These are phyloP conservation scores for Kwoniella newhampshirensis DNA, from an alignment of 768 basidiomycete genomes.

Conservation along the genomic window DNA sequence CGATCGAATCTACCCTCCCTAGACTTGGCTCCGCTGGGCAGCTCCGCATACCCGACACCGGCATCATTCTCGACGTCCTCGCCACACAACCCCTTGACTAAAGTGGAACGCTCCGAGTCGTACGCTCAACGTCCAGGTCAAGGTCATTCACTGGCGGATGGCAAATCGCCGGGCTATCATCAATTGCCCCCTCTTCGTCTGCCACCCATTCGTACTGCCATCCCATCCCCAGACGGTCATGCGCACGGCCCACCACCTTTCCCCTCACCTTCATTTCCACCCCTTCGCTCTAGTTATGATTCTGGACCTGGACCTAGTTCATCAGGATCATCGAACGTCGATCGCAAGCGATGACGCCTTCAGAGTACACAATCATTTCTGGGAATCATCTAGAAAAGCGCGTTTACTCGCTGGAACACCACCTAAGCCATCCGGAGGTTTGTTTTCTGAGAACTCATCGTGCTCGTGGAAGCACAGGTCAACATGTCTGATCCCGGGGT, in stretches of 20 bases:
- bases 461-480: too few relatives aligned
- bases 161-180: too few relatives aligned
- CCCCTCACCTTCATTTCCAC: constrained; percentile 8
- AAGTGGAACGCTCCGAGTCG: neutral
- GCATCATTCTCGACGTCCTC: neutral
- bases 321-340: too few relatives aligned
- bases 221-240: neutral
- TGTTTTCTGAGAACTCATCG: too few relatives aligned
- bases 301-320: neutral
- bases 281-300: neutral
- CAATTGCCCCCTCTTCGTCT: constrained; percentile 18
- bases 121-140: neutral
- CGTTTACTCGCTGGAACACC: too few relatives aligned
- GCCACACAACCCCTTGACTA: neutral
- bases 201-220: constrained; percentile 15
- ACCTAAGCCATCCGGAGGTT: too few relatives aligned
- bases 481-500: too few relatives aligned
- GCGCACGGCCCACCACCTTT: neutral
- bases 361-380: too few relatives aligned
- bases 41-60: neutral
- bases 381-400: too few relatives aligned
- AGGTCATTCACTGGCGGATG: neutral
- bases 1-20: constrained; percentile 1
- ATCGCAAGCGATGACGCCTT: too few relatives aligned
- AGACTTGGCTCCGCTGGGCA: neutral